phyloP scores from a whole-genome alignment of 164 flowering plant genomes.

The Vitis cinerea region DNA sequence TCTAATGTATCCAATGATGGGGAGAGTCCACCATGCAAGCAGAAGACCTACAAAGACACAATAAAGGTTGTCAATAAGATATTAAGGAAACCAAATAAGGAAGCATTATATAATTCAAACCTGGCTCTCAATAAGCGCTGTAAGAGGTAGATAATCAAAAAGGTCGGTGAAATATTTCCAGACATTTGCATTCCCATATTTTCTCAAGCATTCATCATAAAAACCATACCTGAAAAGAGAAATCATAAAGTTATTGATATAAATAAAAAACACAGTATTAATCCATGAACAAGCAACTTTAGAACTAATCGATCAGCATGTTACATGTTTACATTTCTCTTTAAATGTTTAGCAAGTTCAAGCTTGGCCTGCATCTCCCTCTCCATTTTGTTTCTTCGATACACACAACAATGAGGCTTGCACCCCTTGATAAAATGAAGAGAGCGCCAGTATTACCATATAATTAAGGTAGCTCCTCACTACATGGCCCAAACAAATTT shows the following conservation, averaged over 20 bases:
- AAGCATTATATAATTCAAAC: slow-evolving; percentile 26
- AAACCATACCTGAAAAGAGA: slow-evolving; percentile 56
- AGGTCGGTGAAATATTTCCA: slow-evolving; percentile 91
- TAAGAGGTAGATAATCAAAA: slow-evolving; percentile 79
- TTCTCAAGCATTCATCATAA: slow-evolving; percentile 75
- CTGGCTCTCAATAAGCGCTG: slow-evolving; percentile 89
- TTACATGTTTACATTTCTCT: background rate
- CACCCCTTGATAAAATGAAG: no score
- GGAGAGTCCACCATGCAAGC: slow-evolving; percentile 88
- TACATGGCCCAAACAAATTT: no score
- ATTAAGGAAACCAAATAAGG: background rate
- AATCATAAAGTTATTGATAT: background rate
- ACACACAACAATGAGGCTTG: no score
- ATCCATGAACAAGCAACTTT: no score
- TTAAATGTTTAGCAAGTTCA: background rate
- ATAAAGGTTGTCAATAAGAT: background rate
- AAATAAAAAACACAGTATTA: background rate
- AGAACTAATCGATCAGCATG: no score
- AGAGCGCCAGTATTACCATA: no score
- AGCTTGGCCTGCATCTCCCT: background rate
- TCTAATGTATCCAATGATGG: slow-evolving; percentile 87
- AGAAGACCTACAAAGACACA: slow-evolving; percentile 48
- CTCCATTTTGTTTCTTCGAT: no score
- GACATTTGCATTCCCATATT: slow-evolving; percentile 85
- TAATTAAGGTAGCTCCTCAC: no score